Evolutionary conservation across 768 basidiomycete species (phyloP), one percentile per base, ranked within the genome.

Genomic region (Pleurotus eryngii): DNA sequence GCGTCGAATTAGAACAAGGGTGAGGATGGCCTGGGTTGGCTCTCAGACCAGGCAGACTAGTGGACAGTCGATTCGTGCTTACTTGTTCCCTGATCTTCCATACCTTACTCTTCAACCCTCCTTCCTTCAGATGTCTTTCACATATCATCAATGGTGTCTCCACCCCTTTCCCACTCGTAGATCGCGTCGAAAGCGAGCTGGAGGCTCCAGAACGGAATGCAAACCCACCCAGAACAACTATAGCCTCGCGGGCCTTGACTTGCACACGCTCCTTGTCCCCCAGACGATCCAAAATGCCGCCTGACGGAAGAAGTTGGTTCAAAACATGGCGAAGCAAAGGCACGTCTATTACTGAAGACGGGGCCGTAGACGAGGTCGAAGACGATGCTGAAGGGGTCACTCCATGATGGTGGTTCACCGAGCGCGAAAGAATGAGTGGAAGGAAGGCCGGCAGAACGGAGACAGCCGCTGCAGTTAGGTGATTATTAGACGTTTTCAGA

Each of bases 1-100:
- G 38, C 87, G 85, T 51, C 91, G 86, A 63, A 93, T 81, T 63
- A 87, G 80, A 15, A 89, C 88, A 6, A 93, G 77, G 15, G 83
- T 78, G 46, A 89, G 67, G 45, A 92, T 82, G 22, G 85, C 80
- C 81, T 85, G 59, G 17, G 8, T 45, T 35, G 30, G 30, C 30
- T 35, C 30, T 35, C 30, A 35, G 30, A 35, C 30, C 4, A 35
- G 30, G 30, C 30, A 35, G 30, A 9, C 8, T 35, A 35, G 30
- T 35, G 30, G 30, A 35, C 30, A 35, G 30, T 35, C 30, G 30
- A 11, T 35, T 35, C 30, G n/a, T 11, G 71, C 84, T 63, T 67
- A 89, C 92, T 81, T 94, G 93, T 70, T 96, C 93, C 55, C 89
- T 79, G 38, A 92, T 86, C 70, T 88, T 87, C 84, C 88, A 88